phyloP scores from a whole-genome alignment of 2,329 filamentous ascomycete species.

The Diaporthe humulicola region DNA sequence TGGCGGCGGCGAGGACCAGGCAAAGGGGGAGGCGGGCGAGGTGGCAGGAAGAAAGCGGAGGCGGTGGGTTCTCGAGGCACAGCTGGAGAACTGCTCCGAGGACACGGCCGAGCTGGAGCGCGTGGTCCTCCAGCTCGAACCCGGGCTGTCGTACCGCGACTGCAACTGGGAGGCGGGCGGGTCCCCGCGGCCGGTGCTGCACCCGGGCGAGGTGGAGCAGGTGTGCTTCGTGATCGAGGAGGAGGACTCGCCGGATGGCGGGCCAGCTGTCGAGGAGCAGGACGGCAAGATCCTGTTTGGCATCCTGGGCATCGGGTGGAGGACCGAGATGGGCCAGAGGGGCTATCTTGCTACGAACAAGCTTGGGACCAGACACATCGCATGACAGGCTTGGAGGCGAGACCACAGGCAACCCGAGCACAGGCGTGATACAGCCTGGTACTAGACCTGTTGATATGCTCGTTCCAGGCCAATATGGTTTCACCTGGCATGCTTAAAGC shows the following conservation, averaged over 20 bases:
- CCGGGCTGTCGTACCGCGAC: conserved; percentile 64
- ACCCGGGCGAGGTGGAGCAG: conserved; percentile 75
- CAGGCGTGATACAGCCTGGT: not conserved
- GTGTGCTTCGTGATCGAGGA: conserved; percentile 73
- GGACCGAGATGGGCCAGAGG: conserved; percentile 88
- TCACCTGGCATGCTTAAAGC: not conserved
- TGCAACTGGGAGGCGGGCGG: conserved; percentile 68
- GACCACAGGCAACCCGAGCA: not conserved
- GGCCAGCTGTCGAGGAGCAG: conserved; percentile 60
- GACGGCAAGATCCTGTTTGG: conserved; percentile 79
- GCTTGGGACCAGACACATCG: conserved; percentile 66
- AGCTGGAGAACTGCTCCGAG: conserved; percentile 95
- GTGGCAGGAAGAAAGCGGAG: conserved; percentile 44
- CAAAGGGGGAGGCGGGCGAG: not conserved
- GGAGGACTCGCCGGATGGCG: conserved; percentile 47
- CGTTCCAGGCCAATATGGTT: not conserved
- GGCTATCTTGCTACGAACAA: conserved; percentile 91
- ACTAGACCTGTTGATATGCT: too few species aligned
- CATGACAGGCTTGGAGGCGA: not conserved
- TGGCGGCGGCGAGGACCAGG: conserved; percentile 35
- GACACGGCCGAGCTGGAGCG: conserved; percentile 82
- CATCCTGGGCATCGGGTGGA: conserved; percentile 88
- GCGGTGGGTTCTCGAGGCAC: conserved; percentile 87
- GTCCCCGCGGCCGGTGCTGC: conserved; percentile 65
- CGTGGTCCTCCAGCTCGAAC: conserved; percentile 67